Conservation (phyloP, 805 yeast genomes). For the Lipomyces orientalis region DNA sequence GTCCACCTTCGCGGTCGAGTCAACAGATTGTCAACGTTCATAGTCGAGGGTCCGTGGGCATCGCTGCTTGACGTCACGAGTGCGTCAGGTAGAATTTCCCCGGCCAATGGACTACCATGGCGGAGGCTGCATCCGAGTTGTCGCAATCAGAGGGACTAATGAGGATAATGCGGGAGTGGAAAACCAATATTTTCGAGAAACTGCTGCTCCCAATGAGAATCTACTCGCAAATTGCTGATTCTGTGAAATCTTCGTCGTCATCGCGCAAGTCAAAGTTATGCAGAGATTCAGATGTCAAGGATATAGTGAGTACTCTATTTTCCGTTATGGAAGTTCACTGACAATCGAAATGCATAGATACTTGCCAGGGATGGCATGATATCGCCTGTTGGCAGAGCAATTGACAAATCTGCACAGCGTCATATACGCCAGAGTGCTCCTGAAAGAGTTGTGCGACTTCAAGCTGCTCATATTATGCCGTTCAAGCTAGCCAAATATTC, state of each 20-base stretch:
- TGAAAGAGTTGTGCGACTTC: slow-evolving; percentile 6
- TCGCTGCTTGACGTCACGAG: background rate
- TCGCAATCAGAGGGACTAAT: background rate
- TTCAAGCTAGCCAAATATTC: slow-evolving; percentile 2
- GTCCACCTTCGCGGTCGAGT: background rate
- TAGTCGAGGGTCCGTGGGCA: background rate
- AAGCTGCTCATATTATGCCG: background rate
- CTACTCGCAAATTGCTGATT: slow-evolving; percentile 1
- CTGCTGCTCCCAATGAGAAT: background rate
- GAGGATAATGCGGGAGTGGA: background rate
- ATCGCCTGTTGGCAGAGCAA: slow-evolving; percentile 4
- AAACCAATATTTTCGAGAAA: background rate
- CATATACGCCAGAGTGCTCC: background rate
- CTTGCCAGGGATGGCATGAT: background rate
- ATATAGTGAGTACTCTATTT: background rate
- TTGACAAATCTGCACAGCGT: background rate
- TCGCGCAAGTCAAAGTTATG: background rate
- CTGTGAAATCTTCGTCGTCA: slow-evolving; percentile 6
- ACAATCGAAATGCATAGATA: slow-evolving; percentile 3
- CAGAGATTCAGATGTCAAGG: slow-evolving; percentile 6
- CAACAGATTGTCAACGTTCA: background rate
- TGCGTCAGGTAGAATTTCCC: background rate
- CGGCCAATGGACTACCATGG: background rate
- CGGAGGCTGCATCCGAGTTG: background rate
- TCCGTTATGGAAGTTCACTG: background rate